These are phyloP conservation scores for Phytophthora cactorum DNA, from an alignment of 352 stramenopile species.

Conservation along the genomic window DNA sequence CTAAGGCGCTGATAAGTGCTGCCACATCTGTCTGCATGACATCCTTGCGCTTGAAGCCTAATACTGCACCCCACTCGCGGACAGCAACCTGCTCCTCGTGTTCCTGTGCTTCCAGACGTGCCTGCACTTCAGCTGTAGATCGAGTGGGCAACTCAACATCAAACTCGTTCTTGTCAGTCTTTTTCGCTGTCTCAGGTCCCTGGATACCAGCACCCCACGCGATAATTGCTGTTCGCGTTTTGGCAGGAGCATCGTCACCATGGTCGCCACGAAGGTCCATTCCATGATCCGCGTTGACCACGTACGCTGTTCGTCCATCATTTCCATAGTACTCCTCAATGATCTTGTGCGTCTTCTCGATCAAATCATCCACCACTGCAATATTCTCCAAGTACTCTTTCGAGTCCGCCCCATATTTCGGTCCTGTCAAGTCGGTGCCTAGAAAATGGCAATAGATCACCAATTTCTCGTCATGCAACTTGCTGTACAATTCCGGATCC, in stretches of 20 bases:
- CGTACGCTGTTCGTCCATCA: slow-evolving; percentile 69
- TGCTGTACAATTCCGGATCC: slow-evolving; percentile 41
- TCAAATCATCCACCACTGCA: slow-evolving; percentile 77
- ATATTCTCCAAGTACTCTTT: slow-evolving; percentile 82
- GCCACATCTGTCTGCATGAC: slow-evolving; percentile 87
- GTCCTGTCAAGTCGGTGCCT: slow-evolving; percentile 82
- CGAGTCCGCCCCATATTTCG: slow-evolving; percentile 73
- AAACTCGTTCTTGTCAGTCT: slow-evolving; percentile 29
- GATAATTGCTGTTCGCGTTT: slow-evolving; percentile 80
- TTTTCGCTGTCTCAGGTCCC: slow-evolving; percentile 20
- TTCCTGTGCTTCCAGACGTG: slow-evolving; percentile 50
- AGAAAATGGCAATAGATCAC: slow-evolving; percentile 86
- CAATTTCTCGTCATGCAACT: slow-evolving; percentile 58
- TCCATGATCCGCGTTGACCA: slow-evolving; percentile 84
- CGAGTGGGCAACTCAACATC: slow-evolving; percentile 71
- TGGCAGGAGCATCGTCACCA: slow-evolving; percentile 72
- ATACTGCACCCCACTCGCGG: slow-evolving; percentile 53
- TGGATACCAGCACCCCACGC: slow-evolving; percentile 79
- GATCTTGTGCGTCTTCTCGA: slow-evolving; percentile 62
- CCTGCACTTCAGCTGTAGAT: slow-evolving; percentile 54
- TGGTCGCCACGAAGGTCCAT: slow-evolving; percentile 85
- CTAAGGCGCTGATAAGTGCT: slow-evolving; percentile 65
- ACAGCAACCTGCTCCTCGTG: slow-evolving; percentile 49
- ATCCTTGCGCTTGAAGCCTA: slow-evolving; percentile 62
- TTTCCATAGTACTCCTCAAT: slow-evolving; percentile 73